phyloP scores from a whole-genome alignment of 1,284 basidiomycete species.

The Puccinia polysora region DNA sequence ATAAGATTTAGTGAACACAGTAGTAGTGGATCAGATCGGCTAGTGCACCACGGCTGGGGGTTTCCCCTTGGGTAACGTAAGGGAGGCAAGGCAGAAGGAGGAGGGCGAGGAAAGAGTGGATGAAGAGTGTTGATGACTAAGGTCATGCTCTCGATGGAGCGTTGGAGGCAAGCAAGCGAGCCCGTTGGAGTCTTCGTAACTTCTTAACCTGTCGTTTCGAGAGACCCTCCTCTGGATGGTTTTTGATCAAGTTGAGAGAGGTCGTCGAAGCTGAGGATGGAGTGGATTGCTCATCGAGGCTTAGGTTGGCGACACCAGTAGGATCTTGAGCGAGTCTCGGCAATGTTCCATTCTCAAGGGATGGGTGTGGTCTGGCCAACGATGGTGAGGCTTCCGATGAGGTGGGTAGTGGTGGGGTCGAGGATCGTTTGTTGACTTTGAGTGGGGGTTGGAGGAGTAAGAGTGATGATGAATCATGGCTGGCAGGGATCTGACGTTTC shows the following conservation, averaged over 20 bases:
- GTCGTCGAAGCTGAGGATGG: not conserved
- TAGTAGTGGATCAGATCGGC: too few species aligned
- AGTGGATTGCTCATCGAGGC: not conserved
- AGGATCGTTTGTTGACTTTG: not conserved
- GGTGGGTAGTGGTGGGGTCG: not conserved
- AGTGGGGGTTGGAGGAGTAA: not conserved
- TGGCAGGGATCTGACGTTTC: not conserved
- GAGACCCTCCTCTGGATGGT: not conserved
- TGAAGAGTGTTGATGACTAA: too few species aligned
- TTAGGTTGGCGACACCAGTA: too few species aligned
- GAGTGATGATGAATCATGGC: not conserved
- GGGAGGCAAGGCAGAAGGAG: too few species aligned
- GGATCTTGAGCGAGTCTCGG: too few species aligned
- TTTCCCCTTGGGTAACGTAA: too few species aligned
- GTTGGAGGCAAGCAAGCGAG: not conserved
- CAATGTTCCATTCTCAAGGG: too few species aligned
- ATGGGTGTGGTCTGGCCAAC: too few species aligned
- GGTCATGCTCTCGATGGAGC: too few species aligned
- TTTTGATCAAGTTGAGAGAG: not conserved
- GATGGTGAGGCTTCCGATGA: not conserved
- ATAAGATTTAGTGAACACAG: too few species aligned
- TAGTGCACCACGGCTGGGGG: too few species aligned
- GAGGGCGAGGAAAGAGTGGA: too few species aligned
- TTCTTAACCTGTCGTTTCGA: conserved; percentile 7
- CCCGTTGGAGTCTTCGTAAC: not conserved